Percentiles rank a stretch among this genome's conserved stretches.
Evolutionary conservation across 768 basidiomycete genomes (phyloP).

Genomic region (Sutorius australiensis): DNA sequence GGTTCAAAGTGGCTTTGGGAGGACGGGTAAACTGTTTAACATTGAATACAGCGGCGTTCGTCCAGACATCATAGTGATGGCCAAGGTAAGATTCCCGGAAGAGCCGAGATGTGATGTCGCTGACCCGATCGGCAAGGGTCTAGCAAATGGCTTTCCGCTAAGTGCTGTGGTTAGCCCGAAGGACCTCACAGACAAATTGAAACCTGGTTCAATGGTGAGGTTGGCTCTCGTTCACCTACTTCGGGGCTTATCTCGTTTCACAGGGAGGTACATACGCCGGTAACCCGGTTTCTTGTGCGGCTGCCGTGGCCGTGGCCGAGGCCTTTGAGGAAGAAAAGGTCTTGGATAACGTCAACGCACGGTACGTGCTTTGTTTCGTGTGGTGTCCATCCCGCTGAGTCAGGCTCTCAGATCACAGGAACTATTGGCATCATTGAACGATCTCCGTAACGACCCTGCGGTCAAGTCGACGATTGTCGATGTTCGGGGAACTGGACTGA

Average conservation of each 20-base stretch:
- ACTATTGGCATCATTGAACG: conserved; percentile 58
- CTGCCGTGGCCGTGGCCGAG: conserved; percentile 78
- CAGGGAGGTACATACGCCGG: conserved; percentile 90
- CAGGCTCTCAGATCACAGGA: conserved; percentile 55
- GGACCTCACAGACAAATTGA: conserved; percentile 75
- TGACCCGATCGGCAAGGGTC: conserved; percentile 43
- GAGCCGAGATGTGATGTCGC: background rate
- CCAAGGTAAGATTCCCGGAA: conserved; percentile 56
- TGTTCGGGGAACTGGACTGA: conserved; percentile 84
- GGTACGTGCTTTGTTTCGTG: conserved; percentile 40
- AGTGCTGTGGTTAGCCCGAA: conserved; percentile 79
- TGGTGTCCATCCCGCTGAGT: conserved; percentile 1
- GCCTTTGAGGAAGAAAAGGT: conserved; percentile 78
- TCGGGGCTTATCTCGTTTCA: conserved; percentile 8
- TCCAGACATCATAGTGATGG: conserved; percentile 86
- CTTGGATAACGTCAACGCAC: conserved; percentile 69
- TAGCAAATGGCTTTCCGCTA: conserved; percentile 92
- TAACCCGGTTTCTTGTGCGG: conserved; percentile 89
- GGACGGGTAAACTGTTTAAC: conserved; percentile 82
- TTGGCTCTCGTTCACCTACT: background rate
- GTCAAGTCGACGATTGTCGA: conserved; percentile 68
- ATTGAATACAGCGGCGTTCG: conserved; percentile 79
- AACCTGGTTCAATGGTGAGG: conserved; percentile 74
- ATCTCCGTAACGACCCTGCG: conserved; percentile 50
- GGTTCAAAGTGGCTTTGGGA: conserved; percentile 86